Evolutionary conservation across 176 grass and related monocot genomes (phyloP).

Genomic region (Juncus inflexus): DNA sequence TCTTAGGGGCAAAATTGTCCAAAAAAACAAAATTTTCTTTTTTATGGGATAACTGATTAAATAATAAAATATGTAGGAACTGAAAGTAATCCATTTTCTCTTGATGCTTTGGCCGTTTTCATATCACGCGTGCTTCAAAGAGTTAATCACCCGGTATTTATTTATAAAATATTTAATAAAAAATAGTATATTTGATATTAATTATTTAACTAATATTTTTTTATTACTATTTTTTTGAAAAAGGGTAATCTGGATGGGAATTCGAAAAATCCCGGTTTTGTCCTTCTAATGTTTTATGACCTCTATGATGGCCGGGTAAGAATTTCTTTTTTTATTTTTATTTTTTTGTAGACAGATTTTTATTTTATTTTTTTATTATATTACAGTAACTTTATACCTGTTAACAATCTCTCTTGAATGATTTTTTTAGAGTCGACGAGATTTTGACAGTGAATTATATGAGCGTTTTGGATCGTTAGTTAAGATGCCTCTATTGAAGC

Average conservation of each 20-base stretch:
- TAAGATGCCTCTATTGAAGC: slow-evolving; percentile 92
- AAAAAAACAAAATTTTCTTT: slow-evolving; percentile 14
- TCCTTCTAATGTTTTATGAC: slow-evolving; percentile 97
- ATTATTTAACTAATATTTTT: slow-evolving; percentile 13
- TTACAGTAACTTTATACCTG: slow-evolving; percentile 15
- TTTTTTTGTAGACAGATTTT: slow-evolving; percentile 11
- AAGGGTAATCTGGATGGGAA: slow-evolving; percentile 90
- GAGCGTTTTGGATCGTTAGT: slow-evolving; percentile 90
- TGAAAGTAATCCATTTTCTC: slow-evolving; percentile 89
- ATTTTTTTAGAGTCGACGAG: slow-evolving; percentile 63
- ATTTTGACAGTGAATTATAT: slow-evolving; percentile 82
- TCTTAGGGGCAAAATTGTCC: slow-evolving; percentile 1
- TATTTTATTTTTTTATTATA: slow-evolving; percentile 23
- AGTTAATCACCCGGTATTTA: slow-evolving; percentile 75
- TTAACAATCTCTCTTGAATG: slow-evolving; percentile 6
- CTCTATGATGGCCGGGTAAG: slow-evolving; percentile 95
- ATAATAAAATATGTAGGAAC: slow-evolving; percentile 45
- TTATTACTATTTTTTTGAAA: slow-evolving; percentile 23
- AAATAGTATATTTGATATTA: too few relatives aligned
- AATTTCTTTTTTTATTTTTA: neutral
- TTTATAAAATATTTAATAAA: neutral
- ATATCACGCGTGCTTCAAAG: slow-evolving; percentile 86
- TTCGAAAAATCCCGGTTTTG: slow-evolving; percentile 80
- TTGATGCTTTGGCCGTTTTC: slow-evolving; percentile 89
- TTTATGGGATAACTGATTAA: slow-evolving; percentile 8